Conservation (phyloP, 176 grass and related monocot genomes). For the Tillandsia leiboldiana region DNA sequence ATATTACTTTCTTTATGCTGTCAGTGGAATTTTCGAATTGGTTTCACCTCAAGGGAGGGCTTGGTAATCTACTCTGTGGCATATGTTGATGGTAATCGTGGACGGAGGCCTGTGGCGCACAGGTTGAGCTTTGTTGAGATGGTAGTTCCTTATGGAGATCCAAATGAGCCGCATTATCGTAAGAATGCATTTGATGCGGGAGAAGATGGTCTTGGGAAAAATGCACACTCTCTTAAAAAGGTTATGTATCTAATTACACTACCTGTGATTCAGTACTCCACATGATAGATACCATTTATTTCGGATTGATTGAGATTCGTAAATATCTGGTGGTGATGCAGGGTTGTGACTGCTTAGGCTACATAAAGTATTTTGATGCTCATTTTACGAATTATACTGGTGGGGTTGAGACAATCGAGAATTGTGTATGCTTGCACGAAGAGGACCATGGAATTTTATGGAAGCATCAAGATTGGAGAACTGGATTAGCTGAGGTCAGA, state of each 20-base stretch:
- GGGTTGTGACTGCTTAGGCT: slow-evolving; percentile 98
- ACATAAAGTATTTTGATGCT: slow-evolving; percentile 98
- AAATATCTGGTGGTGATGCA: slow-evolving; percentile 14
- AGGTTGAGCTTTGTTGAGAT: slow-evolving; percentile 99
- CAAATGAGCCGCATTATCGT: slow-evolving; percentile 92
- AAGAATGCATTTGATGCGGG: slow-evolving; percentile 99
- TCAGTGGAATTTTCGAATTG: slow-evolving; percentile 99
- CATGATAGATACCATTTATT: slow-evolving; percentile 17
- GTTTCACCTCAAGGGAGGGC: slow-evolving; percentile 95
- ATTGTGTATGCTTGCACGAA: slow-evolving; percentile 97
- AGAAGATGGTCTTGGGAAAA: slow-evolving; percentile 98
- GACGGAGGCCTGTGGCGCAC: slow-evolving; percentile 81
- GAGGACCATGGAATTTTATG: slow-evolving; percentile 98
- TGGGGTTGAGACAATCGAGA: slow-evolving; percentile 95
- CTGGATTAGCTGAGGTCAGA: slow-evolving; percentile 95
- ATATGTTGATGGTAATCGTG: slow-evolving; percentile 91
- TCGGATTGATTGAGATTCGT: background rate
- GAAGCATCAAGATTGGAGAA: slow-evolving; percentile 99
- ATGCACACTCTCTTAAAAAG: slow-evolving; percentile 98
- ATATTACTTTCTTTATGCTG: slow-evolving; percentile 1
- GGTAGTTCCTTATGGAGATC: slow-evolving; percentile 99
- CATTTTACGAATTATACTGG: slow-evolving; percentile 98
- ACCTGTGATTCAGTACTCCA: background rate
- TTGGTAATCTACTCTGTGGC: slow-evolving; percentile 94
- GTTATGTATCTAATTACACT: slow-evolving; percentile 24